Evolutionary conservation across 108 stramenopile genomes (phyloP), one percentile per base, ranked within the genome.

Genomic region (Conticribra guillardii): DNA sequence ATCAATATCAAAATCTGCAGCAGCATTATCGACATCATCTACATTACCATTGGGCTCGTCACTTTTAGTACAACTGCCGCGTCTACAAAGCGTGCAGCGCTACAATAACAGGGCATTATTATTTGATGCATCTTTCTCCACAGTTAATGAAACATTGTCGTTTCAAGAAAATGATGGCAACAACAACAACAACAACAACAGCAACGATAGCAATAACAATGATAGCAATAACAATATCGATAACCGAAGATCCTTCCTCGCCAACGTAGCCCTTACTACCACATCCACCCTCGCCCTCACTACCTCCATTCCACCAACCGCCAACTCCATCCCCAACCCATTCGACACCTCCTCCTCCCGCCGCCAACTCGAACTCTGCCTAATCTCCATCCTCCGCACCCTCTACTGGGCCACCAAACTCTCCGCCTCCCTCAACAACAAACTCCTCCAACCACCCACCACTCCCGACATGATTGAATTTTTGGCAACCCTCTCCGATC

Each of bases 321-420:
- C 27, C 0, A 9, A 27, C 48, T 24, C 54, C 18, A 37, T 65
- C 15, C 17, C 60, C 58, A 27, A 62, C 52, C n/a, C n/a, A n/a
- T 62, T 50, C 1, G 30, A 70, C 29, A 18, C 0, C 2, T n/a
- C 23, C 54, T 59, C 67, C 23, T 32, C 57, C 46, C 62, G 68
- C 8, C 69, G 86, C 27, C 91, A 92, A 69, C 59, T 87, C 41
- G 91, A 92, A 71, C 61, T 92, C 4, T 89, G 88, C 34, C 70
- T 92, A 0, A 87, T 88, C 8, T 76, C 74, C 21, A 31, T 92
- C 15, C 33, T 89, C 18, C 71, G 91, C n/a, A 66, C 87, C 9
- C 60, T 84, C 47, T 92, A 87, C 54, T 92, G 88, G 88, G 84
- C 88, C 14, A 54, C 52, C 51, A 69, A 49, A 8, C 58, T 84